phyloP scores from a whole-genome alignment of 768 basidiomycete genomes.

The Gloeophyllum trabeum region DNA sequence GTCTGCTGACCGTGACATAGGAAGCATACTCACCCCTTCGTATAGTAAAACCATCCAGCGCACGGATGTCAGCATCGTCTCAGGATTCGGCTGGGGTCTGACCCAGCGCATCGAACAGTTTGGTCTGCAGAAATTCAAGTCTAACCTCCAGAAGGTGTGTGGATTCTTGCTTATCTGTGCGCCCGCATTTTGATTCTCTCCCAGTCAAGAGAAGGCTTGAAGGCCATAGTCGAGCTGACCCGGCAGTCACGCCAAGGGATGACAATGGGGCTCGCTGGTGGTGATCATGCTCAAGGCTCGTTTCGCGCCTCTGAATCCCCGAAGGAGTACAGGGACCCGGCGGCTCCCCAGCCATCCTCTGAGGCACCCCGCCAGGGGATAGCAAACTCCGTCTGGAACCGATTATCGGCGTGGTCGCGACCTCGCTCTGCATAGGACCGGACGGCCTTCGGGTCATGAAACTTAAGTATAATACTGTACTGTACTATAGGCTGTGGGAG shows the following conservation, averaged over 20 bases:
- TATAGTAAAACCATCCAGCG: constrained; percentile 70
- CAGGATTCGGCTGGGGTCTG: constrained; percentile 84
- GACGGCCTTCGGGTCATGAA: too few species aligned
- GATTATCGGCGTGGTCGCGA: too few species aligned
- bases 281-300: too few species aligned
- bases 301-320: too few species aligned
- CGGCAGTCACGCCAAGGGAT: constrained; percentile 66
- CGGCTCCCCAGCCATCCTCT: too few species aligned
- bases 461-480: too few species aligned
- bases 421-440: too few species aligned
- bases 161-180: constrained; percentile 4
- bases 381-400: too few species aligned
- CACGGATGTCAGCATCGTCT: constrained; percentile 81
- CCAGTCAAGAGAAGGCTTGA: constrained; percentile 82
- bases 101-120: constrained; percentile 82
- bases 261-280: constrained; percentile 29
- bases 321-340: too few species aligned
- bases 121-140: constrained; percentile 76
- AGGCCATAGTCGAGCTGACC: constrained; percentile 66
- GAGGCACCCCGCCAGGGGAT: too few species aligned
- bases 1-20: constrained; percentile 12
- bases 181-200: constrained; percentile 6
- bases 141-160: constrained; percentile 74
- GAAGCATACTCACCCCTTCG: neutral
- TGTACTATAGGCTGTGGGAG: too few species aligned